Percentiles rank a stretch among this genome's conserved stretches.
phyloP scores from a whole-genome alignment of 164 flowering plant species.

The Vitis riparia region DNA sequence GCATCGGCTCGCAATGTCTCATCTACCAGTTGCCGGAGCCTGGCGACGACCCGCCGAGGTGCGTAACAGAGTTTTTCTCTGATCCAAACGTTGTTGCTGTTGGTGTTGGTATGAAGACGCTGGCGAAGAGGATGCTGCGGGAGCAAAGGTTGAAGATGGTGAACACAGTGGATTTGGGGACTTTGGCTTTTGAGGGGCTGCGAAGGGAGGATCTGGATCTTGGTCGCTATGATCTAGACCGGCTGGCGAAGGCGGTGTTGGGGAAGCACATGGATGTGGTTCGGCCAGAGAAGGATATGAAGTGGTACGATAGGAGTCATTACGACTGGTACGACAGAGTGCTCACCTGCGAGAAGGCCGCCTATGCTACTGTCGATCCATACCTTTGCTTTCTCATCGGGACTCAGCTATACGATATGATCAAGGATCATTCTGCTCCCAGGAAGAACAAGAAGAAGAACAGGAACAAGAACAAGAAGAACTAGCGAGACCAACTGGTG shows the following conservation, averaged over 20 bases:
- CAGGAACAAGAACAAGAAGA: too few relatives aligned
- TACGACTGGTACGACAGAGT: background rate
- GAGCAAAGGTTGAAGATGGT: background rate
- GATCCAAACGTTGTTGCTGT: background rate
- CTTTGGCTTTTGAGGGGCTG: background rate
- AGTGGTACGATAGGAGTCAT: background rate
- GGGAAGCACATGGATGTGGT: slow-evolving; percentile 5
- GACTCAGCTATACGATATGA: background rate
- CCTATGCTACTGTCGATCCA: background rate
- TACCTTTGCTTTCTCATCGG: slow-evolving; percentile 1
- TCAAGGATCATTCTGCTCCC: too few relatives aligned
- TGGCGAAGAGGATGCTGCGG: slow-evolving; percentile 3
- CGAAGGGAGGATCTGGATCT: slow-evolving; percentile 1
- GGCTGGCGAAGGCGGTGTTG: slow-evolving; percentile 9
- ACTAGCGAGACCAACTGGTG: too few relatives aligned
- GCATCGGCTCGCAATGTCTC: slow-evolving; percentile 10
- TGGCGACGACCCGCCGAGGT: background rate
- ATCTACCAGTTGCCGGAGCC: background rate
- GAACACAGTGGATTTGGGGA: background rate
- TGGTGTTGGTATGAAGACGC: background rate
- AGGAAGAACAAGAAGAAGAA: too few relatives aligned
- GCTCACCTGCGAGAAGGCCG: background rate
- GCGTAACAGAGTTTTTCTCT: background rate
- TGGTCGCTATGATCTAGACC: background rate
- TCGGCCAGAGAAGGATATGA: background rate